Percentiles rank a stretch among this genome's conserved stretches.
Evolutionary conservation across 2,329 filamentous ascomycete species (phyloP).

Genomic region (Penicillium sp.): DNA sequence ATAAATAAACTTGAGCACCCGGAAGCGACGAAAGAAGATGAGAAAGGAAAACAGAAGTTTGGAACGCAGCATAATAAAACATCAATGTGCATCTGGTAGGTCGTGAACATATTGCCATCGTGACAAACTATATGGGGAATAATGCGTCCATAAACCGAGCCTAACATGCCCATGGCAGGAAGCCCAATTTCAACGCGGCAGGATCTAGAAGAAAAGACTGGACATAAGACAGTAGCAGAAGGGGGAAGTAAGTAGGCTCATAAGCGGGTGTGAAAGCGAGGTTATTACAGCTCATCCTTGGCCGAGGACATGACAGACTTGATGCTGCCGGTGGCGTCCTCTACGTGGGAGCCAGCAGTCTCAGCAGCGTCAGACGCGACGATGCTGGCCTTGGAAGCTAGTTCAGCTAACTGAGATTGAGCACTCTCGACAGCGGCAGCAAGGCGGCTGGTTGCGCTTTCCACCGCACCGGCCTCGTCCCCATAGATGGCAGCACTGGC

Average conservation of each 20-base stretch:
- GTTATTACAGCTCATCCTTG: constrained; percentile 26
- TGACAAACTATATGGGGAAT: constrained; percentile 39
- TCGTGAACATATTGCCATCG: constrained; percentile 26
- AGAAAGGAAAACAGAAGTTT: constrained; percentile 6
- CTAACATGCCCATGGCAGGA: constrained; percentile 12
- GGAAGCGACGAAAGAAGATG: neutral
- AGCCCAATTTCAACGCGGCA: constrained; percentile 3
- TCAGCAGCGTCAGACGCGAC: constrained; percentile 36
- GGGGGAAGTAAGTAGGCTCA: neutral
- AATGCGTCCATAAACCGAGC: constrained; percentile 22
- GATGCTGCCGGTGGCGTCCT: constrained; percentile 46
- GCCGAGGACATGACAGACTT: constrained; percentile 45
- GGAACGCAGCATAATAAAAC: constrained; percentile 13
- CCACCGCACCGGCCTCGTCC: constrained; percentile 39
- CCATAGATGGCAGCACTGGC: constrained; percentile 60
- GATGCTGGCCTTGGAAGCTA: constrained; percentile 33
- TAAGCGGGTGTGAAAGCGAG: neutral
- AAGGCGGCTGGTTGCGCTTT: constrained; percentile 33
- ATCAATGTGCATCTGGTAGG: constrained; percentile 23
- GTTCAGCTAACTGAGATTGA: constrained; percentile 30
- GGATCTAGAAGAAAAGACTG: constrained; percentile 6
- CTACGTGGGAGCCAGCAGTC: constrained; percentile 44
- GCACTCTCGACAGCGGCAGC: constrained; percentile 37
- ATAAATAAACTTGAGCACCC: neutral
- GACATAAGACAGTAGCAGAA: constrained; percentile 11